Evolutionary conservation across 2,329 filamentous ascomycete genomes (phyloP).

Genomic region (Fusarium graminum): DNA sequence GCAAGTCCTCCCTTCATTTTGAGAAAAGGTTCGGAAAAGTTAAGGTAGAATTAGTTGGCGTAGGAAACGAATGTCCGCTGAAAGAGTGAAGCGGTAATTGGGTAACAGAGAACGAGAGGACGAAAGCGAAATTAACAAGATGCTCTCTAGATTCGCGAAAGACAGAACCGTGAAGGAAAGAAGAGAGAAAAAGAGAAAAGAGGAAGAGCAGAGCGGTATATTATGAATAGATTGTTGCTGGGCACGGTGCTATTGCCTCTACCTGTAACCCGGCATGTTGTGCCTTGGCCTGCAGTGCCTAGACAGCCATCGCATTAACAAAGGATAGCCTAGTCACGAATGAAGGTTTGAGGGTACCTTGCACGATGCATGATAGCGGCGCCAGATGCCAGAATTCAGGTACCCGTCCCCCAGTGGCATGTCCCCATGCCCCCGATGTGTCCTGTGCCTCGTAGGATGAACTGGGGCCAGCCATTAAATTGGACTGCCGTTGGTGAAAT

Average conservation of each 20-base stretch:
- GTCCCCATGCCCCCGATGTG: conserved; percentile 12
- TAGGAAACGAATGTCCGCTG: conserved; percentile 80
- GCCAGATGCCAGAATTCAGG: conserved; percentile 37
- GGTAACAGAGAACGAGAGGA: conserved; percentile 61
- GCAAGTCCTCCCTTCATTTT: conserved; percentile 82
- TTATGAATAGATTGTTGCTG: conserved; percentile 48
- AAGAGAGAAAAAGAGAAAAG: conserved; percentile 52
- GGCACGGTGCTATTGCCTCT: conserved; percentile 59
- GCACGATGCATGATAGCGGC: conserved; percentile 29
- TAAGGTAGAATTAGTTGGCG: conserved; percentile 38
- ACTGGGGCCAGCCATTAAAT: conserved; percentile 41
- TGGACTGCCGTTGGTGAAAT: conserved; percentile 48
- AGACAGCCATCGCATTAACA: conserved; percentile 40
- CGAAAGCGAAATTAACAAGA: conserved; percentile 62
- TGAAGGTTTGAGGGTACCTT: conserved; percentile 40
- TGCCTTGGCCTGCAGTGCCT: conserved; percentile 41
- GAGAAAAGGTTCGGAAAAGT: conserved; percentile 51
- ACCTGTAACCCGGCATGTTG: conserved; percentile 29
- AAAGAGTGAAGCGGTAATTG: conserved; percentile 86
- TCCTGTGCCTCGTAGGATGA: conserved; percentile 37
- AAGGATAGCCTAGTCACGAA: conserved; percentile 38
- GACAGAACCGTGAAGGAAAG: conserved; percentile 58
- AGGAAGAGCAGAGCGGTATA: conserved; percentile 47
- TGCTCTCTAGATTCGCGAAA: conserved; percentile 65
- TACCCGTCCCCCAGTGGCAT: conserved; percentile 30